Base-by-base conservation (phyloP, 768 basidiomycete species). In the Podaxis sp. region DNA sequence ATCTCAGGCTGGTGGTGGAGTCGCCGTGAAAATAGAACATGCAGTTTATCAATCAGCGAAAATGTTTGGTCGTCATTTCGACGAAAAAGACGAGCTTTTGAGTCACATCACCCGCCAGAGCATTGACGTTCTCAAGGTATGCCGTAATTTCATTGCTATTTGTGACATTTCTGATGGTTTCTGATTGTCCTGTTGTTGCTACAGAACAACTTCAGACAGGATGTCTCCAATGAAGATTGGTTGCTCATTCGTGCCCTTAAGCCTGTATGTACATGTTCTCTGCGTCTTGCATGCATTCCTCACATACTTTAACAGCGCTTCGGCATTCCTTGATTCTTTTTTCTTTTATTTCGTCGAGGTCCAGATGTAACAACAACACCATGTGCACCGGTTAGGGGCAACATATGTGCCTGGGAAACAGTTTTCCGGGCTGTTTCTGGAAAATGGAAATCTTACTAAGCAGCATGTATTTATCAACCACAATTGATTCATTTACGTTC, bases 1-100 rank as follows among this genome's bases (percentile, higher is more conserved):
- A 74, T 80, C 87, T 1, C 94, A 98, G 72, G 87, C 92, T n/a
- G 96, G 94, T 67, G 95, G 83, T 51, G 96, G 97, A 69, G 95
- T 98, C 13, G 96, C 97, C 0, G 91, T 98, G 66, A 99, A 98
- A 82, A 98, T 98, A 62, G 97, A 98, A 73, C 91, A 96, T 72
- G 95, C 95, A 3, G 89, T 95, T 10, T 95, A 98, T 73, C 91
- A 98, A 75, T 90, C 91, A 25, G 87, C 94, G 28, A 96, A 95
- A 75, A 89, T 94, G 87, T 98, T 91, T 70, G 95, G 95, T 4
- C 86, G 95, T 65, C 96, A 98, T 75, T 98, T 95, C 69, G 90
- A 91, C 67, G 95, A 98, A 50, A 92, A 96, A 75, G 95, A 98
- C 71, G 97, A 98, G 67, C 72, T 98, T 40, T 80, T 95, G 55